Conservation (phyloP, 805 yeast species). For the Ogataea philodendri region DNA sequence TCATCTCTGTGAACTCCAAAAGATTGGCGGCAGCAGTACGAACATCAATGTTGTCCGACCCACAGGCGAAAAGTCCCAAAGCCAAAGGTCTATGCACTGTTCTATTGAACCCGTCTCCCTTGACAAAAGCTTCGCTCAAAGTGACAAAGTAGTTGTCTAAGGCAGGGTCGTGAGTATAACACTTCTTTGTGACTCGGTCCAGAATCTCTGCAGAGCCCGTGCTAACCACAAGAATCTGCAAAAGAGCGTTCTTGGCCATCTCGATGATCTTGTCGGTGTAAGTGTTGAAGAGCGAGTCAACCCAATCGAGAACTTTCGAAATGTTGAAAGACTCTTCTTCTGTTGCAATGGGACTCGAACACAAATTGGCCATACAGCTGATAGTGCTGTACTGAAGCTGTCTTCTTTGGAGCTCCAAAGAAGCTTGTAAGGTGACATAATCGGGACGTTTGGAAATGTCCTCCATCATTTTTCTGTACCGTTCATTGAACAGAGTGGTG, state of each 20-base stretch:
- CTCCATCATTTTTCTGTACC: conserved; percentile 59
- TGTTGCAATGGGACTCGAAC: conserved; percentile 68
- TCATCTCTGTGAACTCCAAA: conserved; percentile 63
- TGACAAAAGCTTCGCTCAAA: conserved; percentile 61
- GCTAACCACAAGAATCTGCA: conserved; percentile 63
- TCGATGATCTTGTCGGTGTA: conserved; percentile 55
- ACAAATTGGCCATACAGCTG: conserved; percentile 79
- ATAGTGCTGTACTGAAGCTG: conserved; percentile 68
- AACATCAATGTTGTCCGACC: conserved; percentile 65
- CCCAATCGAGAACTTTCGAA: conserved; percentile 70
- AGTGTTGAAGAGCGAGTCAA: conserved; percentile 65
- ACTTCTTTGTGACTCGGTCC: conserved; percentile 63
- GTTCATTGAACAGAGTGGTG: conserved; percentile 55
- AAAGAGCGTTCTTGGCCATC: conserved; percentile 69
- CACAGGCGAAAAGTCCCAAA: conserved; percentile 73
- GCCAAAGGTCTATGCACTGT: conserved; percentile 68
- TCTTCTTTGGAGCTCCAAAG: conserved; percentile 76
- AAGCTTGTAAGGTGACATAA: conserved; percentile 57
- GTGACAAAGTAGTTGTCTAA: conserved; percentile 70
- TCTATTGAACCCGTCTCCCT: conserved; percentile 46
- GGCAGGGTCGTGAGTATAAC: conserved; percentile 58
- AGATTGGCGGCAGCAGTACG: conserved; percentile 71
- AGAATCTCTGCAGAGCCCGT: conserved; percentile 50
- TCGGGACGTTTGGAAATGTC: conserved; percentile 37
- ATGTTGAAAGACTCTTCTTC: conserved; percentile 62